A percentile compares a stretch with the other conserved stretches of the same genome.
These are phyloP conservation scores for Pythium insidiosum DNA, from an alignment of 352 stramenopile genomes.

Conservation along the genomic window DNA sequence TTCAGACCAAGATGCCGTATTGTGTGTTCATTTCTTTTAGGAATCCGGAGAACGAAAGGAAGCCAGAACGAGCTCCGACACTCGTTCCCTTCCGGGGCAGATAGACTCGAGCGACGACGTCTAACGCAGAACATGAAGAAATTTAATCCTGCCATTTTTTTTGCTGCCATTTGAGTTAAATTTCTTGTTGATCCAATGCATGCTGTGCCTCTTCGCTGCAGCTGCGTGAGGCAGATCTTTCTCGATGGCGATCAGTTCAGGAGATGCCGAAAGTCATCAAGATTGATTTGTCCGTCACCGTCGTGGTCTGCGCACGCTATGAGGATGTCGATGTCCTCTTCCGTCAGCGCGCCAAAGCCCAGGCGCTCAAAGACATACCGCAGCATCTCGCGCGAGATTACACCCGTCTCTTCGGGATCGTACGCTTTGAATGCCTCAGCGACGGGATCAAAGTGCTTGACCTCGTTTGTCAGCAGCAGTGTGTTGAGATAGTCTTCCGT, in stretches of 20 bases:
- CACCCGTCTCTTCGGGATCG: slow-evolving; percentile 83
- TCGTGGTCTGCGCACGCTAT: slow-evolving; percentile 84
- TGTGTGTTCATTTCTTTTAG: no score
- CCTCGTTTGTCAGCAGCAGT: slow-evolving; percentile 82
- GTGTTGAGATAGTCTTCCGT: slow-evolving; percentile 69
- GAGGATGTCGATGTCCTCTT: slow-evolving; percentile 81
- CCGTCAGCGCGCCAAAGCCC: slow-evolving; percentile 67
- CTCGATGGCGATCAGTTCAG: no score
- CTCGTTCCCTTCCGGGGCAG: no score
- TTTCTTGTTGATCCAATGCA: background rate
- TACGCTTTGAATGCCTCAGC: slow-evolving; percentile 87
- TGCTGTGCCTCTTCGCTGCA: slow-evolving; percentile 22
- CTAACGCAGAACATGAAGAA: no score
- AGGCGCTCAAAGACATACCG: slow-evolving; percentile 75
- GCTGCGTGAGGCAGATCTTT: no score
- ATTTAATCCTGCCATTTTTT: no score
- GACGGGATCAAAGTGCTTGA: slow-evolving; percentile 87
- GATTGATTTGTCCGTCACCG: slow-evolving; percentile 66
- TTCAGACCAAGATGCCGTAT: no score
- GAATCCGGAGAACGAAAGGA: no score
- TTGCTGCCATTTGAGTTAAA: no score
- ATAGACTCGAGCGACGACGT: no score
- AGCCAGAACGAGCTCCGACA: no score
- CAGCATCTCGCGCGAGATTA: slow-evolving; percentile 74
- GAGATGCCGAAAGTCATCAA: slow-evolving; percentile 85